Conservation (phyloP, 768 basidiomycete species). For the Suillus subalutaceus region DNA sequence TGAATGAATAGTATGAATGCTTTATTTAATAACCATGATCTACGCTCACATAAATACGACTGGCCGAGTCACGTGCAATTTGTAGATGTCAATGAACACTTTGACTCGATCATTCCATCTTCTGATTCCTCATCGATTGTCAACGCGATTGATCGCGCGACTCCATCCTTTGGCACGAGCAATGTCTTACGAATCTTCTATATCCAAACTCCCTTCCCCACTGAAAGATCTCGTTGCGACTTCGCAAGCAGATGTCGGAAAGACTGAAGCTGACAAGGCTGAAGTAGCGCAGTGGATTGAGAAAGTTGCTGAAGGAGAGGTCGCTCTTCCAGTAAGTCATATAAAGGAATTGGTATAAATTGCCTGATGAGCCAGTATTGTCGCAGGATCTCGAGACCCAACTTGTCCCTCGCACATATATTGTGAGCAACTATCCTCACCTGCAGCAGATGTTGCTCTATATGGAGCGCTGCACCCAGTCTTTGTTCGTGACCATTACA, state of each 20-base stretch:
- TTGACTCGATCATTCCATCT: conserved; percentile 27
- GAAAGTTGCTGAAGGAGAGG: conserved; percentile 53
- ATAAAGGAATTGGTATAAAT: background rate
- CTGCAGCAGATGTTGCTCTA: conserved; percentile 88
- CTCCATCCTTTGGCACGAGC: conserved; percentile 19
- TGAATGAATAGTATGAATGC: no score
- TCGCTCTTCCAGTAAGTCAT: conserved; percentile 52
- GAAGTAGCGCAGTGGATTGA: conserved; percentile 75
- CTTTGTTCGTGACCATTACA: conserved; percentile 54
- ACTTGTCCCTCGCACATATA: conserved; percentile 78
- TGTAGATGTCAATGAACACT: conserved; percentile 18
- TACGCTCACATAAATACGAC: no score
- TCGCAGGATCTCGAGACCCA: conserved; percentile 70
- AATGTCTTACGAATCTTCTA: conserved; percentile 58
- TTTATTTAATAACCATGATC: no score
- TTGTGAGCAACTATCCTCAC: conserved; percentile 84
- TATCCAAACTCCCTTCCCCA: conserved; percentile 48
- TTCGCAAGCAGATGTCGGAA: conserved; percentile 46
- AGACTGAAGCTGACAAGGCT: conserved; percentile 59
- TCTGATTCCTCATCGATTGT: conserved; percentile 24
- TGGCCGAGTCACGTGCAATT: conserved; percentile 31
- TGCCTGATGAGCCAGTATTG: conserved; percentile 11
- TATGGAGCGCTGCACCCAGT: conserved; percentile 88
- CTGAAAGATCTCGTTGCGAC: conserved; percentile 59
- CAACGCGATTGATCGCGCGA: conserved; percentile 5